Evolutionary conservation across 2,329 filamentous ascomycete genomes (phyloP).

Genomic region (Thielaviopsis populi): DNA sequence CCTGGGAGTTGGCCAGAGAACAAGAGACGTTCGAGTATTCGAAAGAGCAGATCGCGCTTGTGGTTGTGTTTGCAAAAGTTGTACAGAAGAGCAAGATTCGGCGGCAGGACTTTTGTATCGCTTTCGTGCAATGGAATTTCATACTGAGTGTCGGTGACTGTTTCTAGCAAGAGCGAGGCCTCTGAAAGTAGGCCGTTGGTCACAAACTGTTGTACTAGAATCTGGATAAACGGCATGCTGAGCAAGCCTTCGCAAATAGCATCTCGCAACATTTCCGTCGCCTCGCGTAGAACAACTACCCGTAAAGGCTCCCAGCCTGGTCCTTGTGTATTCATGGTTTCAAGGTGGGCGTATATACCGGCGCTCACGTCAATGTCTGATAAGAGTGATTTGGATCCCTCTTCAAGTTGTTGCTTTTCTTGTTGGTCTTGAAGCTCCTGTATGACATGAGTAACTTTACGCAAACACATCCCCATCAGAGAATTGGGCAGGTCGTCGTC

Average conservation of each 20-base stretch:
- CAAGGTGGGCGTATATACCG: slow-evolving; percentile 26
- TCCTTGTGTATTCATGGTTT: slow-evolving; percentile 20
- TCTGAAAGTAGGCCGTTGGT: slow-evolving; percentile 22
- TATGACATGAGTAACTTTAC: slow-evolving; percentile 16
- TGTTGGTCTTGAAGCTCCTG: slow-evolving; percentile 2
- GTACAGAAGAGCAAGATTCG: slow-evolving; percentile 3
- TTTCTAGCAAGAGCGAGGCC: slow-evolving; percentile 18
- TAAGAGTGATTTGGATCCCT: slow-evolving; percentile 18
- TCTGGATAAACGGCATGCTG: slow-evolving; percentile 17
- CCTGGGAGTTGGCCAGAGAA: slow-evolving; percentile 9
- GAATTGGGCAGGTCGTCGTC: slow-evolving; percentile 20
- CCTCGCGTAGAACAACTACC: slow-evolving; percentile 24
- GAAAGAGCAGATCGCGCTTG: slow-evolving; percentile 13
- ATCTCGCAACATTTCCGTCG: slow-evolving; percentile 21
- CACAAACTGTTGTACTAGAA: slow-evolving; percentile 23
- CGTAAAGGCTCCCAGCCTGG: slow-evolving; percentile 25
- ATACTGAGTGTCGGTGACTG: slow-evolving; percentile 6
- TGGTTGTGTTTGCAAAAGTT: slow-evolving; percentile 14
- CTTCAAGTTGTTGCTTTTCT: slow-evolving; percentile 21
- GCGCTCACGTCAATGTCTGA: slow-evolving; percentile 14
- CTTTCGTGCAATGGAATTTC: slow-evolving; percentile 4
- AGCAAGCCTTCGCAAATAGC: slow-evolving; percentile 24
- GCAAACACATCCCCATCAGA: slow-evolving; percentile 26
- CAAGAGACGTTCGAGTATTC: slow-evolving; percentile 11
- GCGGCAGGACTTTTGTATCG: slow-evolving; percentile 1